These are phyloP conservation scores for Lentinula detonsa DNA, from an alignment of 768 basidiomycete genomes.

Conservation along the genomic window DNA sequence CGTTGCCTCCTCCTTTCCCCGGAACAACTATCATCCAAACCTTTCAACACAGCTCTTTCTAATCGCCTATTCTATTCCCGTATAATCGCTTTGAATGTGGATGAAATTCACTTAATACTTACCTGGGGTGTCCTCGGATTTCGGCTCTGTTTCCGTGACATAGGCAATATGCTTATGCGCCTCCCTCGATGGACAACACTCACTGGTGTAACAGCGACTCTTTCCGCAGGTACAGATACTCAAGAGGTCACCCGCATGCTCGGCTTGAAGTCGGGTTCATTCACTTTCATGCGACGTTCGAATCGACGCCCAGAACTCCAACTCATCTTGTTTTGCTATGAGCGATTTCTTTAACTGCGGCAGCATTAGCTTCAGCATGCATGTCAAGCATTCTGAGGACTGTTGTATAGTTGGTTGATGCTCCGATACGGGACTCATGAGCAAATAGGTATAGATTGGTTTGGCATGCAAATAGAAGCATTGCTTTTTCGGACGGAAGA, in stretches of 20 bases:
- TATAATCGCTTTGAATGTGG: constrained; percentile 8
- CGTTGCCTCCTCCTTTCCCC: constrained; percentile 14
- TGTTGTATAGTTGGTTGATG: constrained; percentile 8
- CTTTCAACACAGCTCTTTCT: constrained; percentile 11
- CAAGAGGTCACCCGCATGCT: constrained; percentile 8
- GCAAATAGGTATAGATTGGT: constrained; percentile 7
- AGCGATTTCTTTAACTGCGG: not conserved
- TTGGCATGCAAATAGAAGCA: constrained; percentile 9
- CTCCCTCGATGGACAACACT: not conserved
- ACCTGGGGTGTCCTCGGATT: constrained; percentile 13
- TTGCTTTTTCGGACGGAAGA: constrained; percentile 8
- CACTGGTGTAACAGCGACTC: constrained; percentile 10
- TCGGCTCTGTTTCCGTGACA: constrained; percentile 9
- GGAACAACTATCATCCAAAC: constrained; percentile 10
- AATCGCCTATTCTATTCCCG: constrained; percentile 4
- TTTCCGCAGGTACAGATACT: constrained; percentile 4
- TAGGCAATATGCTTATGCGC: constrained; percentile 1
- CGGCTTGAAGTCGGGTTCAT: constrained; percentile 6
- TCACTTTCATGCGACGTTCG: constrained; percentile 10
- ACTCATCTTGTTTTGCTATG: not conserved
- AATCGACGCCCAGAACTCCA: constrained; percentile 11
- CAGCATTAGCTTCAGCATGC: constrained; percentile 8
- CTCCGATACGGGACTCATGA: constrained; percentile 9
- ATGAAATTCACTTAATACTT: constrained; percentile 15
- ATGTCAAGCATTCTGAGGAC: not conserved